These are phyloP conservation scores for Berberis thunbergii DNA, from an alignment of 164 flowering plant species.

Conservation along the genomic window DNA sequence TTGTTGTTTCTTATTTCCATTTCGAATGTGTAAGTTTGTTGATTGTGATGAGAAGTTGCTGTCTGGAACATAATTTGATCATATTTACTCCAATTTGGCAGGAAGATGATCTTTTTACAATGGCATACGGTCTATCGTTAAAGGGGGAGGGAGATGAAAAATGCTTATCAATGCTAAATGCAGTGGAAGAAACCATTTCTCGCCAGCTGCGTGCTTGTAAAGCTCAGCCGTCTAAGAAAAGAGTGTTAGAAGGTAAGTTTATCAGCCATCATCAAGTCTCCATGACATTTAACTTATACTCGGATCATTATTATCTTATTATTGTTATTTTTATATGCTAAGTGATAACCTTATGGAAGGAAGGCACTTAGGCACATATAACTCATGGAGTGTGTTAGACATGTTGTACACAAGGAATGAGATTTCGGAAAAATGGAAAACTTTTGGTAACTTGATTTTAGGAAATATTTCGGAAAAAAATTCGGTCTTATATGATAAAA, in stretches of 20 bases:
- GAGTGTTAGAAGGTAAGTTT: slow-evolving; percentile 52
- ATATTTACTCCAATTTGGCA: slow-evolving; percentile 9
- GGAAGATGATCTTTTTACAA: slow-evolving; percentile 94
- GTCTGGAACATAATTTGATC: neutral
- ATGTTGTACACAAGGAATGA: too few species aligned
- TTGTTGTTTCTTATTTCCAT: too few species aligned
- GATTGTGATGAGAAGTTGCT: too few species aligned
- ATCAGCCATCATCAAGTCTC: neutral
- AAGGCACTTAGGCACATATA: too few species aligned
- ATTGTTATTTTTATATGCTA: neutral
- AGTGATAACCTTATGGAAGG: too few species aligned
- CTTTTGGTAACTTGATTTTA: too few species aligned
- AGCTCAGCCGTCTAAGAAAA: slow-evolving; percentile 53
- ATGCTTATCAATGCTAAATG: slow-evolving; percentile 73
- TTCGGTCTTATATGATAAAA: too few species aligned
- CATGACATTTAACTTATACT: neutral
- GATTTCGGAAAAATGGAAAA: too few species aligned
- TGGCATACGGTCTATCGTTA: slow-evolving; percentile 80
- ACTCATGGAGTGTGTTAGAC: too few species aligned
- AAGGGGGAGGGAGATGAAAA: slow-evolving; percentile 79
- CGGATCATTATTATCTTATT: neutral
- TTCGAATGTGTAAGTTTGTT: too few species aligned
- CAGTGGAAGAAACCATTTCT: slow-evolving; percentile 85
- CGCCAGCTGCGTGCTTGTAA: slow-evolving; percentile 89
- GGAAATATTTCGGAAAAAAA: too few species aligned